These are phyloP conservation scores for Coniferiporia weirii DNA, from an alignment of 1,284 basidiomycete genomes.

Conservation along the genomic window DNA sequence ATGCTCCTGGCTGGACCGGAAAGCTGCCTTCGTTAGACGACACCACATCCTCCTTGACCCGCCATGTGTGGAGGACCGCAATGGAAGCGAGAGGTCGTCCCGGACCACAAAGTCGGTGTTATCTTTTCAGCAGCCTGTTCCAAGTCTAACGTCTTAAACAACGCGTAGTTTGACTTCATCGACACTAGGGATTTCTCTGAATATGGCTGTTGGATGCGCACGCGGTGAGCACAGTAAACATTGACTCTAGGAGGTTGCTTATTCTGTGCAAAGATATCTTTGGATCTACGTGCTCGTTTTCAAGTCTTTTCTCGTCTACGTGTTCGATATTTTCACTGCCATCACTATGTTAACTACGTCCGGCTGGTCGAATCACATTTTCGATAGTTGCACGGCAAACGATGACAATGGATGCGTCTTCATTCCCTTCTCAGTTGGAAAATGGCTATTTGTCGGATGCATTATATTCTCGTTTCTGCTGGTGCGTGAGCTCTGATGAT, in stretches of 20 bases:
- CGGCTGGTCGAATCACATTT: conserved; percentile 88
- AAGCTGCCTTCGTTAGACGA: conserved; percentile 26
- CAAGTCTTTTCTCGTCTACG: conserved; percentile 94
- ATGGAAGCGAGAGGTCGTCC: conserved; percentile 97
- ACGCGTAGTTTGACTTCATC: conserved; percentile 88
- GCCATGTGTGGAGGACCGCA: conserved; percentile 72
- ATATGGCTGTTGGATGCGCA: conserved; percentile 78
- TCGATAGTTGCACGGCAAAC: conserved; percentile 58
- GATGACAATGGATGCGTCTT: conserved; percentile 66
- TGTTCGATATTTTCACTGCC: conserved; percentile 97
- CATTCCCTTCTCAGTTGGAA: conserved; percentile 85
- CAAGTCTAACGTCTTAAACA: conserved; percentile 1
- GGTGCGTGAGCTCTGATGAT: conserved; percentile 39
- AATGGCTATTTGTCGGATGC: conserved; percentile 97
- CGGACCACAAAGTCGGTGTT: conserved; percentile 86
- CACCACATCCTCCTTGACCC: conserved; percentile 21
- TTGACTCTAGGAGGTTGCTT: conserved; percentile 14
- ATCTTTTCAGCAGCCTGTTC: background rate
- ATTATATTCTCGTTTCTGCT: conserved; percentile 97
- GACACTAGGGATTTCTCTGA: conserved; percentile 90
- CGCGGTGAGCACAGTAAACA: conserved; percentile 56
- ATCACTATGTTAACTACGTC: conserved; percentile 93
- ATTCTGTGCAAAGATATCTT: conserved; percentile 58
- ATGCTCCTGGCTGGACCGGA: conserved; percentile 68
- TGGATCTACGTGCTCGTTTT: conserved; percentile 90